Base-by-base conservation (phyloP, 805 yeast genomes). In the Sugiyamaella lignohabitans region DNA sequence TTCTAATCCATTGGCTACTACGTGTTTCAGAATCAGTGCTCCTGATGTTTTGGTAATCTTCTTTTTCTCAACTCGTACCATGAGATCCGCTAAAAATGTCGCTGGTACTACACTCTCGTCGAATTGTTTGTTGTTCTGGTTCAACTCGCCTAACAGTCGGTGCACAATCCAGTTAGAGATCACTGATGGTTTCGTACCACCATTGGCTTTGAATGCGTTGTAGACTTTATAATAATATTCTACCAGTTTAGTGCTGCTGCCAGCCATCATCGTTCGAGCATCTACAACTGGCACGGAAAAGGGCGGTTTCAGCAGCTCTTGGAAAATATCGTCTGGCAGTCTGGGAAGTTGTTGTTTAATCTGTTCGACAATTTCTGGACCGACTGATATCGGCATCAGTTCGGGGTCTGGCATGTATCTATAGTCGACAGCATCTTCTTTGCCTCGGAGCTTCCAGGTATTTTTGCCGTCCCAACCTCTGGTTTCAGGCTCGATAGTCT, bases 341-440 rank as follows among this genome's bases (percentile, higher is more conserved):
- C 62, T 68, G 0, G 91, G 89, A 14, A 55, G 58, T 1, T 55
- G 40, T 2, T 57, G 50, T 10, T 62, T 56, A 0, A 84, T 67
- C 1, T 73, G 69, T 0, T 66, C 55, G 0, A 74, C 58, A 3
- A 82, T 72, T 0, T 60, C 59, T 1, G 65, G 47, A 34, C 74
- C 68, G 2, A 91, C 61, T 14, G 57, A 49, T 3, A 89, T 65
- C 1, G 66, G 63, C 0, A 93, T 88, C 24, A 93, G 67, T 62
- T 93, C 98, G 1, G 94, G 86, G 62, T 93, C 98, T 0, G 98
- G 96, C 74, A 91, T 82, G 60, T 88, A 93, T 57, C 98, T 71
- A 64, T 93, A 93, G 63, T 93, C 98, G 10, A 85, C 74, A 0
- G 86, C 76, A 35, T 77, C 76, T 61, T 91, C 97, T 58, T 93